Evolutionary conservation across 1,284 basidiomycete species (phyloP), one percentile per base, ranked within the genome.

Genomic region (Sparassis latifolia): DNA sequence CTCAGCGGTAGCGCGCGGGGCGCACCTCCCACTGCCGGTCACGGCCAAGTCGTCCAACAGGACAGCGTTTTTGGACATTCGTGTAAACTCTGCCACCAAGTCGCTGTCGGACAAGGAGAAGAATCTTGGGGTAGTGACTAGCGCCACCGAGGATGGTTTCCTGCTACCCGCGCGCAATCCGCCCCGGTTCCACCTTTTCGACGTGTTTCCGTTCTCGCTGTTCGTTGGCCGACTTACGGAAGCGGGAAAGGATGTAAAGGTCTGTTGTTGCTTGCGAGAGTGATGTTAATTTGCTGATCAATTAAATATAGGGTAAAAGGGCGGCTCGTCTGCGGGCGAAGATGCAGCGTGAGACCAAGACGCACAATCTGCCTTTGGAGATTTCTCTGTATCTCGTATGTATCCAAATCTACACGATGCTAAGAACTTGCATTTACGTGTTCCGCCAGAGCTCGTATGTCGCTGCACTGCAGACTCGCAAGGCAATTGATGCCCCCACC

Each of bases 361-460:
- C 79, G 40, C 82, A 84, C 53, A 88, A 88, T 62, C 65, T 89
- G 37, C 87, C 87, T 0, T 67, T 89, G 47, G 87, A 89, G 67
- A 77, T 89, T 49, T 83, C 80, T 5, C 67, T 89, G 52, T 89
- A 88, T 66, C 69, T 89, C 62, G 84, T 85, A 51, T 37, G 80
- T 66, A 2, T 20, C 7, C 35, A 42, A 10, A 20, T 48, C 10
- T 29, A 5, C 33, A 6, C 28, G 30, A 10, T 1, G 3, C 20
- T 20, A 20, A 20, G 20, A 20, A 20, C 20, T 20, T 7, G 35
- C 37, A 42, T n/a, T 48, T 7, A 20, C 39, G 42, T 51, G n/a
- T 35, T 20, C 32, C 28, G 3, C 2, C 42, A 86, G 82, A 83
- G 80, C 51, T 81, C 82, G 33, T 89, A 85, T 62, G 72, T 89